A percentile compares a stretch with the other conserved stretches of the same genome.
These are phyloP conservation scores for Tylopilus balloui DNA, from an alignment of 768 basidiomycete genomes.

Conservation along the genomic window DNA sequence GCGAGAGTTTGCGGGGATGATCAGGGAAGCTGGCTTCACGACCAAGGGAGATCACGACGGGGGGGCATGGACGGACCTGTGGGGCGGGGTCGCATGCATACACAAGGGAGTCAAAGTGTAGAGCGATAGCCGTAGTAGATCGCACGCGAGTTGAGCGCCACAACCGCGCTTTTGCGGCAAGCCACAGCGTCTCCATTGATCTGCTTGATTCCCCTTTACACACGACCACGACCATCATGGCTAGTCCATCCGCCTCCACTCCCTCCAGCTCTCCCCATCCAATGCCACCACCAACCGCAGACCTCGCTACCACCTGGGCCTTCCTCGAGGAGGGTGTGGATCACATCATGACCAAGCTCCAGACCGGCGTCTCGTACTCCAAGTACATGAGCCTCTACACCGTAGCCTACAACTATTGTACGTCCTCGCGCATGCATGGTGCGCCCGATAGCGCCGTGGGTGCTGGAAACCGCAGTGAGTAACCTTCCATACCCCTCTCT, in stretches of 20 bases:
- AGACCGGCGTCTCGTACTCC: slow-evolving; percentile 84
- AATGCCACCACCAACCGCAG: slow-evolving; percentile 65
- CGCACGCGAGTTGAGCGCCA: slow-evolving; percentile 20
- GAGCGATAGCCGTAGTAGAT: not conserved
- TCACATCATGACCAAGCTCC: slow-evolving; percentile 89
- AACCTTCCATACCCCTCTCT: not conserved
- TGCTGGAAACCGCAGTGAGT: slow-evolving; percentile 55
- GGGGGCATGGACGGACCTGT: slow-evolving; percentile 81
- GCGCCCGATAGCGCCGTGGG: slow-evolving; percentile 34
- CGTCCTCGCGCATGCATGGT: slow-evolving; percentile 74
- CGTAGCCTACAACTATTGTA: slow-evolving; percentile 97
- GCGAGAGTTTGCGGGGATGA: slow-evolving; percentile 84
- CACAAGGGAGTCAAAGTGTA: slow-evolving; percentile 72
- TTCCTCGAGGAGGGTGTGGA: slow-evolving; percentile 84
- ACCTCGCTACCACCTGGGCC: slow-evolving; percentile 81
- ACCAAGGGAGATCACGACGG: slow-evolving; percentile 70
- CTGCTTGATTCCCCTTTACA: slow-evolving; percentile 15
- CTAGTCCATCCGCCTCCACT: slow-evolving; percentile 29
- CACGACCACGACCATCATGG: slow-evolving; percentile 33
- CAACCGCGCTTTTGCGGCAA: slow-evolving; percentile 26
- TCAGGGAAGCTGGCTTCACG: slow-evolving; percentile 76
- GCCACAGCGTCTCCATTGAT: slow-evolving; percentile 12
- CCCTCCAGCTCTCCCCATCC: slow-evolving; percentile 34
- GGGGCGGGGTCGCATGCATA: slow-evolving; percentile 84
- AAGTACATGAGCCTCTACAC: slow-evolving; percentile 89